Conservation (phyloP, 768 basidiomycete species). For the Boletus eberwhitei region DNA sequence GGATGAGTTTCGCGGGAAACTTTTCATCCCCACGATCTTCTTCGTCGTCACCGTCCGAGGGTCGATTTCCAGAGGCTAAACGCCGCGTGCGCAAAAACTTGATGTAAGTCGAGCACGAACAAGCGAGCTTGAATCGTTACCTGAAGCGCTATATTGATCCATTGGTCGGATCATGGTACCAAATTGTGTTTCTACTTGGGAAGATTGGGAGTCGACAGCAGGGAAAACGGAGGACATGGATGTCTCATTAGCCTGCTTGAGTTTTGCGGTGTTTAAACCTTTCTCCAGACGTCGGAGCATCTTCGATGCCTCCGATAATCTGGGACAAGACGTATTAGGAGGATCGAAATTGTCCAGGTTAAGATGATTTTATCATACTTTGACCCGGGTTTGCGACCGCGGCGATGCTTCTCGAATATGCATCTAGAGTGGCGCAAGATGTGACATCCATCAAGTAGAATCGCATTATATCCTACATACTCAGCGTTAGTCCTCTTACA, state of each 20-base stretch:
- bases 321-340: slow-evolving; percentile 29
- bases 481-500: slow-evolving; percentile 78
- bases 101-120: slow-evolving; percentile 3
- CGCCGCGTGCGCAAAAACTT: slow-evolving; percentile 1
- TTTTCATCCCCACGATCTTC: slow-evolving; percentile 66
- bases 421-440: slow-evolving; percentile 46
- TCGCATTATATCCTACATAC: slow-evolving; percentile 39
- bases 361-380: slow-evolving; percentile 50
- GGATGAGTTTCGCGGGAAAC: slow-evolving; percentile 73
- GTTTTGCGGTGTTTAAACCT: slow-evolving; percentile 71
- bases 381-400: slow-evolving; percentile 85
- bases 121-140: slow-evolving; percentile 11
- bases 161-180: slow-evolving; percentile 29
- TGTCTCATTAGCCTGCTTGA: slow-evolving; percentile 51
- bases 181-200: slow-evolving; percentile 27
- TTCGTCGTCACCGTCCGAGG: slow-evolving; percentile 52
- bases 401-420: slow-evolving; percentile 84
- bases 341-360: not conserved
- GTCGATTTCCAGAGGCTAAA: slow-evolving; percentile 23
- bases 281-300: slow-evolving; percentile 87
- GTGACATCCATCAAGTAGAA: slow-evolving; percentile 7
- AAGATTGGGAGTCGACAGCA: slow-evolving; percentile 30
- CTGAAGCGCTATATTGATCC: slow-evolving; percentile 30
- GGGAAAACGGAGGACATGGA: slow-evolving; percentile 33
- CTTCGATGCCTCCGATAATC: slow-evolving; percentile 85